Evolutionary conservation across 1,139 yeast genomes (phyloP).

Genomic region (Debaryomyces coudertii): DNA sequence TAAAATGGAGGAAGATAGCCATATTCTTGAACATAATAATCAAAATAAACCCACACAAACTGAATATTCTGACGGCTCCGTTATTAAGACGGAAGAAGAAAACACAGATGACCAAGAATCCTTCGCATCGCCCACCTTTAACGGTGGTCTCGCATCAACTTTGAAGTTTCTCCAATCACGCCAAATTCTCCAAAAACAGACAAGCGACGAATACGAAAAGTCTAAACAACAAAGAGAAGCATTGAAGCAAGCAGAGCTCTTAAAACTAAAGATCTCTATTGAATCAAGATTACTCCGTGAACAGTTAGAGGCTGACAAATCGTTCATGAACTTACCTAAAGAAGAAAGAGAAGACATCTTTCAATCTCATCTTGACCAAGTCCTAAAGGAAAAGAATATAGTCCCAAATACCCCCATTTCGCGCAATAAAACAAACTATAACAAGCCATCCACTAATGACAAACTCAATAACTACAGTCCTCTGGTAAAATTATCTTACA

Average conservation of each 20-base stretch:
- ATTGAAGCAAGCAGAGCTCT: slow-evolving; percentile 34
- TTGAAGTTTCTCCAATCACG: slow-evolving; percentile 54
- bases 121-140: slow-evolving; percentile 33
- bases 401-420: slow-evolving; percentile 13
- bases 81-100: slow-evolving; percentile 7
- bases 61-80: not conserved
- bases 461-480: slow-evolving; percentile 61
- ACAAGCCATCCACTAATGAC: not conserved
- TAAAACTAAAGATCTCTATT: slow-evolving; percentile 36
- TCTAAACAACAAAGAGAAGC: slow-evolving; percentile 31
- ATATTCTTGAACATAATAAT: slow-evolving; percentile 8
- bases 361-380: slow-evolving; percentile 33
- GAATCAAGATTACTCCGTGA: slow-evolving; percentile 45
- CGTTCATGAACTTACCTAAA: slow-evolving; percentile 33
- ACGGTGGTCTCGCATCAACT: slow-evolving; percentile 60
- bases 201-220: slow-evolving; percentile 18
- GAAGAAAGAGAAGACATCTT: slow-evolving; percentile 33
- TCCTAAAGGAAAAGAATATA: slow-evolving; percentile 32
- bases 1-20: slow-evolving; percentile 13
- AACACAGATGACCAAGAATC: slow-evolving; percentile 10
- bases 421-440: not conserved
- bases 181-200: slow-evolving; percentile 32
- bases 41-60: not conserved
- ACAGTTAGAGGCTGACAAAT: slow-evolving; percentile 39
- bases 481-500: slow-evolving; percentile 61